Evolutionary conservation across 768 basidiomycete species (phyloP).

Genomic region (Cubamyces lactineus): DNA sequence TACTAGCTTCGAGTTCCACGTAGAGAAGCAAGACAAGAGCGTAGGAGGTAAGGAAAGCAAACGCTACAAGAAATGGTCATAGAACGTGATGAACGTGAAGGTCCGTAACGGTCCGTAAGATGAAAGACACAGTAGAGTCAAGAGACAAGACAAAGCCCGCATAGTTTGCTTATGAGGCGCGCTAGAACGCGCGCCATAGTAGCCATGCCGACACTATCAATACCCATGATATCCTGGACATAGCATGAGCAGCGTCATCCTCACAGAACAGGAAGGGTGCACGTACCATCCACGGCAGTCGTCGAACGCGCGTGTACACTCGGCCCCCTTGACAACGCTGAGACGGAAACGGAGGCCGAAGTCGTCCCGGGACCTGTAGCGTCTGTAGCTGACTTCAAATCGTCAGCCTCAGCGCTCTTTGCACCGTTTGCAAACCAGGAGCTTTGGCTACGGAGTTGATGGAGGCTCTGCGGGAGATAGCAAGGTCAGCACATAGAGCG

Average conservation of each 20-base stretch:
- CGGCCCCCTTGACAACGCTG: conserved; percentile 9
- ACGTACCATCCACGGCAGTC: conserved; percentile 18
- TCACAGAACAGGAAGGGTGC: too few species aligned
- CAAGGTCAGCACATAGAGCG: too few species aligned
- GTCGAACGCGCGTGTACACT: conserved; percentile 19
- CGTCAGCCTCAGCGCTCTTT: conserved; percentile 5
- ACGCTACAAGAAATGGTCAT: too few species aligned
- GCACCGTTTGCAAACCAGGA: conserved; percentile 17
- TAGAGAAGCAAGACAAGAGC: not conserved
- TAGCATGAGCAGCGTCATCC: too few species aligned
- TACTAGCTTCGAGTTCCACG: not conserved
- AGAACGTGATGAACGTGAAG: not conserved
- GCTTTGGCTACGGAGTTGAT: conserved; percentile 16
- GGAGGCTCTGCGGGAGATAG: conserved; percentile 9
- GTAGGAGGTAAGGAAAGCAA: not conserved
- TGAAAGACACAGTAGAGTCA: not conserved
- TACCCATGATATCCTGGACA: not conserved
- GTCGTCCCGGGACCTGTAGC: not conserved
- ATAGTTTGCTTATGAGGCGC: too few species aligned
- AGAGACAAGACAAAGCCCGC: not conserved
- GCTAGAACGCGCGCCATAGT: too few species aligned
- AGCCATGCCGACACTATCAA: not conserved
- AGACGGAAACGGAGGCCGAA: conserved; percentile 1
- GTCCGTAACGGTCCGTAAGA: not conserved
- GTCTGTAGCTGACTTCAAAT: conserved; percentile 6